Conservation (phyloP, 129 eudicot species). For the Pulicaria dysenterica region DNA sequence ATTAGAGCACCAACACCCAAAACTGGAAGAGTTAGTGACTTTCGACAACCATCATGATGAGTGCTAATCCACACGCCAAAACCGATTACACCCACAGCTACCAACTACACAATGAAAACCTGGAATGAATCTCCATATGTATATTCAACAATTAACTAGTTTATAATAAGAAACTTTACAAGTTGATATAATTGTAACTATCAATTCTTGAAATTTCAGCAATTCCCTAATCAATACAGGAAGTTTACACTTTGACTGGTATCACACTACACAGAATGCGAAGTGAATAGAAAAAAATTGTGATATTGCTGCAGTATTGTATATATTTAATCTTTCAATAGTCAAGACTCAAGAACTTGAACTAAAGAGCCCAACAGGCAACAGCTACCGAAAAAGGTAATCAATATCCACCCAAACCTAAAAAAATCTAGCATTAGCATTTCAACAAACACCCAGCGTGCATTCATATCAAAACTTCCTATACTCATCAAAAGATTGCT, state of each 20-base stretch:
- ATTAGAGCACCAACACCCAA: constrained; percentile 80
- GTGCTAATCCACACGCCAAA: constrained; percentile 93
- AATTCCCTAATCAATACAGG: neutral
- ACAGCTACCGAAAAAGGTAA: constrained; percentile 5
- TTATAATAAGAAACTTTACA: neutral
- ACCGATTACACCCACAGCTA: constrained; percentile 76
- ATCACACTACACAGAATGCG: neutral
- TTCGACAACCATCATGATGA: constrained; percentile 82
- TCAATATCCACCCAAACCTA: neutral
- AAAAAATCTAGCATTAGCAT: neutral
- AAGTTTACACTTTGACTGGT: neutral
- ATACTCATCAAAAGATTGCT: neutral
- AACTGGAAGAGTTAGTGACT: constrained; percentile 87
- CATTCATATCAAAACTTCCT: constrained; percentile 19
- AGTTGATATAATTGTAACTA: neutral
- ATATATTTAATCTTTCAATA: neutral
- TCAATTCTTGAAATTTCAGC: neutral
- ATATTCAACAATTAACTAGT: constrained; percentile 5
- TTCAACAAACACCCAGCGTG: constrained; percentile 21
- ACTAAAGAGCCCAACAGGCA: constrained; percentile 16
- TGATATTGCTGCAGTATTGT: neutral
- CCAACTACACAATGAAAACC: constrained; percentile 45
- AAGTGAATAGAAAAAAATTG: neutral
- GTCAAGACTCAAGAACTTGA: constrained; percentile 1
- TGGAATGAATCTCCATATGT: neutral